Evolutionary conservation across 2,329 filamentous ascomycete genomes (phyloP).

Genomic region (Ascocoryne sarcoides): DNA sequence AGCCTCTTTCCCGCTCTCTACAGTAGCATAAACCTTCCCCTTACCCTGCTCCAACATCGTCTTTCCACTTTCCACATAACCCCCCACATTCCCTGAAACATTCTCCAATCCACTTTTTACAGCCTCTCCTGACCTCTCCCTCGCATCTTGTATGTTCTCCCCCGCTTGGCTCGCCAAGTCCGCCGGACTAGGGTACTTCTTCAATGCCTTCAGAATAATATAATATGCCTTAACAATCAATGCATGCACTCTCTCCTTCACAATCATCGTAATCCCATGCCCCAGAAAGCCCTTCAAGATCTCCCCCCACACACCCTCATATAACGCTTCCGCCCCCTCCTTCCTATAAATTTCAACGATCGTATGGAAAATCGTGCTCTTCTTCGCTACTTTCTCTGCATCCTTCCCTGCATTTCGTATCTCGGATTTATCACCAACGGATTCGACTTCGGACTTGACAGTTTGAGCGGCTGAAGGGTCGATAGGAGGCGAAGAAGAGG

Average conservation of each 20-base stretch:
- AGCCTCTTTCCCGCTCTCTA: constrained; percentile 7
- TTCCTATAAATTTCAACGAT: constrained; percentile 48
- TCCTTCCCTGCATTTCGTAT: constrained; percentile 18
- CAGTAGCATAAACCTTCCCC: constrained; percentile 10
- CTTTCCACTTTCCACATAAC: neutral
- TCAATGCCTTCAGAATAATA: constrained; percentile 42
- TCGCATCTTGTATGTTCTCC: constrained; percentile 17
- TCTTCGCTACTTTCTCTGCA: constrained; percentile 23
- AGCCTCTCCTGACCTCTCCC: neutral
- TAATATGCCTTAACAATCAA: constrained; percentile 67
- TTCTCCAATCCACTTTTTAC: neutral
- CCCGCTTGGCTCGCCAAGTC: constrained; percentile 33
- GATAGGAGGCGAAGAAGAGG: constrained; percentile 36
- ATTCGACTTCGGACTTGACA: constrained; percentile 22
- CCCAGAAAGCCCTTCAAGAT: constrained; percentile 76
- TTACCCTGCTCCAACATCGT: too few species aligned
- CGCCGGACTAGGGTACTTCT: constrained; percentile 35
- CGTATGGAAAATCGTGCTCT: constrained; percentile 51
- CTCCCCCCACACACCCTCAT: constrained; percentile 68
- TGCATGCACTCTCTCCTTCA: constrained; percentile 70
- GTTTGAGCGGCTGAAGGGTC: constrained; percentile 24
- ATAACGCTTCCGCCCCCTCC: constrained; percentile 63
- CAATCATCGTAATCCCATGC: constrained; percentile 79
- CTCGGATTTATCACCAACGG: constrained; percentile 27
- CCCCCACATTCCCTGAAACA: neutral